These are phyloP conservation scores for Metarhizium album DNA, from an alignment of 2,329 filamentous ascomycete species.

Conservation along the genomic window DNA sequence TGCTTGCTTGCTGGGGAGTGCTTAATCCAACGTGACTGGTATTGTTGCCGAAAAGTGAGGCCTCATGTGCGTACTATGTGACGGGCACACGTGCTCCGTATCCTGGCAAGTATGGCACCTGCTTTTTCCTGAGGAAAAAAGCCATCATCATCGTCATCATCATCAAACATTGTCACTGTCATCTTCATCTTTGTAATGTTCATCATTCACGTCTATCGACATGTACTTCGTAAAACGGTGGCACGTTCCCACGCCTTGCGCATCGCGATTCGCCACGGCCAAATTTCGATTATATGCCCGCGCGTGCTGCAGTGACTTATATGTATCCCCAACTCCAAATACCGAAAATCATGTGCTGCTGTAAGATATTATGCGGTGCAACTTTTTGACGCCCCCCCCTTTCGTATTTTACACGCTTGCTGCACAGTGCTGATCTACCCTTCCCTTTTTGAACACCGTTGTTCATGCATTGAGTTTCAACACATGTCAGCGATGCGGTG, in stretches of 20 bases:
- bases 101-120: neutral
- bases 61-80: neutral
- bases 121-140: too few relatives aligned
- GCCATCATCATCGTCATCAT: too few relatives aligned
- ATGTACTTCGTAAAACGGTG: neutral
- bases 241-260: conserved; percentile 12
- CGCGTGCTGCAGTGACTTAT: neutral
- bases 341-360: neutral
- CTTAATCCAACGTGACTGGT: neutral
- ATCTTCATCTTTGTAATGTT: neutral
- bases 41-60: neutral
- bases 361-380: neutral
- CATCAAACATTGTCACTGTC: neutral
- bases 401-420: neutral
- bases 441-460: neutral
- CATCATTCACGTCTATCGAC: neutral
- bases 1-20: neutral
- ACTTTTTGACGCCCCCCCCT: neutral
- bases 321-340: neutral
- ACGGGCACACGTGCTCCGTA: neutral
- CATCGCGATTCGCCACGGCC: conserved; percentile 7
- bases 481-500: neutral
- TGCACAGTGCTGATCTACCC: neutral
- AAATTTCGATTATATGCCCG: neutral
- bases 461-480: neutral